phyloP scores from a whole-genome alignment of 257 asterid genomes.

The Penstemon davidsonii region DNA sequence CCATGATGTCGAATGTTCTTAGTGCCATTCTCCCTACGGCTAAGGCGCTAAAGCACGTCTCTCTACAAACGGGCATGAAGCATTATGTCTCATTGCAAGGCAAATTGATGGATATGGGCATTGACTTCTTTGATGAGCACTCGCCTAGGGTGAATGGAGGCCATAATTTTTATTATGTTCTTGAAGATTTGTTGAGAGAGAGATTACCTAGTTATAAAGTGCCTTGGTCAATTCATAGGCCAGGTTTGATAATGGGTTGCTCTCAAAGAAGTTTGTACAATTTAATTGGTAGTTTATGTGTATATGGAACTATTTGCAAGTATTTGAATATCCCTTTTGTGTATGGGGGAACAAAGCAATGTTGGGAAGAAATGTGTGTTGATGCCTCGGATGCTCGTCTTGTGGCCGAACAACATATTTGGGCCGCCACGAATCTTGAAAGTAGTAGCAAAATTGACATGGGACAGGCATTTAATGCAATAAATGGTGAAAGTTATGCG shows the following conservation, averaged over 20 bases:
- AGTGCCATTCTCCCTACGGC: slow-evolving; percentile 54
- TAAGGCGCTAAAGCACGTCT: slow-evolving; percentile 48
- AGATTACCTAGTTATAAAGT: slow-evolving; percentile 37
- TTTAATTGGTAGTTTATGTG: slow-evolving; percentile 70
- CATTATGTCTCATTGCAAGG: slow-evolving; percentile 60
- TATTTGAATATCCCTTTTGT: slow-evolving; percentile 60
- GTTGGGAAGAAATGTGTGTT: slow-evolving; percentile 78
- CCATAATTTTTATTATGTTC: slow-evolving; percentile 65
- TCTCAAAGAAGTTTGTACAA: slow-evolving; percentile 56
- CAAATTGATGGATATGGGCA: not conserved
- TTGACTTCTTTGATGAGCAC: slow-evolving; percentile 45
- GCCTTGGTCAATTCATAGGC: slow-evolving; percentile 77
- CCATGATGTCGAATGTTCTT: slow-evolving; percentile 71
- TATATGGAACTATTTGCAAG: slow-evolving; percentile 75
- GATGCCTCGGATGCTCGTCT: slow-evolving; percentile 83
- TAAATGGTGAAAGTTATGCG: slow-evolving; percentile 60
- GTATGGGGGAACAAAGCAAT: slow-evolving; percentile 63
- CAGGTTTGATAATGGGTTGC: slow-evolving; percentile 71
- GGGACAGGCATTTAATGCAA: slow-evolving; percentile 62
- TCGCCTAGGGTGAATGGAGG: slow-evolving; percentile 55
- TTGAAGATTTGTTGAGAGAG: slow-evolving; percentile 73
- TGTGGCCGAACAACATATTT: slow-evolving; percentile 78
- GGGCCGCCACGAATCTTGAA: slow-evolving; percentile 45
- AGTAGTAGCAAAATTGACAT: not conserved
- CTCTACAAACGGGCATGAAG: slow-evolving; percentile 80